These are phyloP conservation scores for Sporisorium reilianum DNA, from an alignment of 1,284 basidiomycete species.

Conservation along the genomic window DNA sequence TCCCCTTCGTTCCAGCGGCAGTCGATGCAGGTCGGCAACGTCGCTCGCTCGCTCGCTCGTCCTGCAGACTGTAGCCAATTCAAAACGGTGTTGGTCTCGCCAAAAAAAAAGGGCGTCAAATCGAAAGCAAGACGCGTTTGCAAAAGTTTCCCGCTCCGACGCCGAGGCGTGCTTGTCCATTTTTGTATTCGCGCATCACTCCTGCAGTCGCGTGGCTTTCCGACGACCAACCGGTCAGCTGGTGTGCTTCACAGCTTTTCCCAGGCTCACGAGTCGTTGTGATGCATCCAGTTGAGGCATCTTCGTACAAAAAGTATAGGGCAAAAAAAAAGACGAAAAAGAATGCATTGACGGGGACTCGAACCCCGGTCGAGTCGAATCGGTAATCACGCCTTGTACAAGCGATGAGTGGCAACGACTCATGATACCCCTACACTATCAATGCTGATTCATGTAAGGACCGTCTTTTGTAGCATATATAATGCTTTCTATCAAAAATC, in stretches of 20 bases:
- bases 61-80: not conserved
- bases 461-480: not conserved
- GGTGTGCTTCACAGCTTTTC: too few species aligned
- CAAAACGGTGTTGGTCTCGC: not conserved
- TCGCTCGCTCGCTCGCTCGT: not conserved
- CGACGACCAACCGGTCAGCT: too few species aligned
- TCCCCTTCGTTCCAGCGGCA: not conserved
- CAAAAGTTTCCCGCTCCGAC: slow-evolving; percentile 16
- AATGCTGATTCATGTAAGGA: slow-evolving; percentile 29
- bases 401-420: slow-evolving; percentile 52
- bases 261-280: too few species aligned
- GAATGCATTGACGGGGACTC: slow-evolving; percentile 55
- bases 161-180: slow-evolving; percentile 5
- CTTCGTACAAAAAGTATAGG: too few species aligned
- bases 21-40: not conserved
- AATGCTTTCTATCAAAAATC: too few species aligned
- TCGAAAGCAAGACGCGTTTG: too few species aligned
- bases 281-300: too few species aligned
- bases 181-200: not conserved
- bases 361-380: slow-evolving; percentile 57
- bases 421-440: slow-evolving; percentile 52
- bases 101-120: not conserved
- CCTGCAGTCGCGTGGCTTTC: not conserved
- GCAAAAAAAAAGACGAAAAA: slow-evolving; percentile 13
- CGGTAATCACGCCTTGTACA: slow-evolving; percentile 19